These are phyloP conservation scores for Cardamine resedifolia DNA, from an alignment of 345 rosid species.

Conservation along the genomic window DNA sequence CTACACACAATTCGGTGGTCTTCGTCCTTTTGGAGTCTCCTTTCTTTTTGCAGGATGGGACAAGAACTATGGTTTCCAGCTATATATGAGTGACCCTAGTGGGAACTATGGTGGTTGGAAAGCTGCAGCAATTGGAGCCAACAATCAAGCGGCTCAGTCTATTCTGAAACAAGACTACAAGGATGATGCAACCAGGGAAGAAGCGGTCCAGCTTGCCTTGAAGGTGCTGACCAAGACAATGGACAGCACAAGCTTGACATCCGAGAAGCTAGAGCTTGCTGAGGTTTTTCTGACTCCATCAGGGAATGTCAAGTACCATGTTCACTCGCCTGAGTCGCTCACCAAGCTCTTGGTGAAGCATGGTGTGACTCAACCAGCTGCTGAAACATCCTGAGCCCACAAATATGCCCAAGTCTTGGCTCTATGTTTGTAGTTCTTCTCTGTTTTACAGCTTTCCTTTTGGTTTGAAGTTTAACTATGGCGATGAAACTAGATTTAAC, in stretches of 20 bases:
- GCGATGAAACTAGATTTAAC: conserved; percentile 8
- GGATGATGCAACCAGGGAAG: conserved; percentile 85
- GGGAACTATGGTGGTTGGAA: conserved; percentile 98
- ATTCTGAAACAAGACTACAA: conserved; percentile 96
- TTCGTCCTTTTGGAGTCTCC: conserved; percentile 93
- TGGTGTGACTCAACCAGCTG: conserved; percentile 80
- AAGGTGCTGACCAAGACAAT: conserved; percentile 96
- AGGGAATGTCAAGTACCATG: conserved; percentile 85
- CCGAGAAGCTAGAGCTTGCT: conserved; percentile 91
- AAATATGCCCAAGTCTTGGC: neutral
- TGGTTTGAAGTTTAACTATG: conserved; percentile 20
- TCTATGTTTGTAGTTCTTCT: conserved; percentile 26
- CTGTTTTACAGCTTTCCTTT: conserved; percentile 1
- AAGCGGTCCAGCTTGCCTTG: conserved; percentile 82
- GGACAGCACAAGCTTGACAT: conserved; percentile 97
- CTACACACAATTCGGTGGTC: conserved; percentile 96
- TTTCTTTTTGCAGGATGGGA: conserved; percentile 98
- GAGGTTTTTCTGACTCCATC: conserved; percentile 79
- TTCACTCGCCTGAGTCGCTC: conserved; percentile 70
- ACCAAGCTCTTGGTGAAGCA: conserved; percentile 71
- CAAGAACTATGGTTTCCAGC: conserved; percentile 86
- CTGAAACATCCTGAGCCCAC: conserved; percentile 54
- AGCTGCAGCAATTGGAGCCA: conserved; percentile 94
- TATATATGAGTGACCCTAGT: conserved; percentile 94
- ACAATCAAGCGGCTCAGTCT: conserved; percentile 97